Percentiles rank a stretch among this genome's conserved stretches.
Conservation (phyloP, 805 yeast genomes). For the Cyberlindnera petersonii region DNA sequence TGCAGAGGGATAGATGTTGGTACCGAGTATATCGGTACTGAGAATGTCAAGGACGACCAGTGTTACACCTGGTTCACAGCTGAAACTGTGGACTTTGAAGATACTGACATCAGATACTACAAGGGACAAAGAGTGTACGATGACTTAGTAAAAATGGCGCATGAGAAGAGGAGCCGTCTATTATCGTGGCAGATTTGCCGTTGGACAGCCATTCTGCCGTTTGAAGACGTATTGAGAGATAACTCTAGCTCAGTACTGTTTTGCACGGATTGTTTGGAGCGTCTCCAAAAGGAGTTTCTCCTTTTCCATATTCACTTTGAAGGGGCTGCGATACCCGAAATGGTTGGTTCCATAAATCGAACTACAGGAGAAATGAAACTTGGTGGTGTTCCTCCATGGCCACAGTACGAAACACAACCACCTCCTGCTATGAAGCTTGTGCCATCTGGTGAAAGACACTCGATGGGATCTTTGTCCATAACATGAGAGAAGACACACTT, state of each 20-base stretch:
- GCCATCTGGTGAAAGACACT: conserved; percentile 1
- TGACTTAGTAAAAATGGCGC: neutral
- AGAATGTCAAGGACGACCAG: too few relatives aligned
- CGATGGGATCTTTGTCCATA: conserved; percentile 3
- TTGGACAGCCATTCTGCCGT: conserved; percentile 24
- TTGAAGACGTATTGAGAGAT: conserved; percentile 10
- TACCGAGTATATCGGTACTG: too few relatives aligned
- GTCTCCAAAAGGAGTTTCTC: conserved; percentile 14
- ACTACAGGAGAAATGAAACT: conserved; percentile 16
- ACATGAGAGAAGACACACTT: too few relatives aligned
- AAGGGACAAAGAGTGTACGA: neutral
- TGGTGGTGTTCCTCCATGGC: too few relatives aligned
- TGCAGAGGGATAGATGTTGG: too few relatives aligned
- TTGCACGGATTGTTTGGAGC: conserved; percentile 19
- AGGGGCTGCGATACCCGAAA: conserved; percentile 9
- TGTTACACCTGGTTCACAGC: conserved; percentile 13
- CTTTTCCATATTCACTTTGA: conserved; percentile 17
- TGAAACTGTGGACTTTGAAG: conserved; percentile 22
- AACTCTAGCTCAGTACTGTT: conserved; percentile 8
- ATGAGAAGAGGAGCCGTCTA: conserved; percentile 8
- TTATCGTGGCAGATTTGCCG: conserved; percentile 18
- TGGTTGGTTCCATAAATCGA: conserved; percentile 19
- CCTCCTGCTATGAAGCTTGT: neutral
- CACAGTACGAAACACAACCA: neutral
- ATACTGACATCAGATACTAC: conserved; percentile 15